phyloP scores from a whole-genome alignment of 129 eudicot genomes.

The Arctium minus region DNA sequence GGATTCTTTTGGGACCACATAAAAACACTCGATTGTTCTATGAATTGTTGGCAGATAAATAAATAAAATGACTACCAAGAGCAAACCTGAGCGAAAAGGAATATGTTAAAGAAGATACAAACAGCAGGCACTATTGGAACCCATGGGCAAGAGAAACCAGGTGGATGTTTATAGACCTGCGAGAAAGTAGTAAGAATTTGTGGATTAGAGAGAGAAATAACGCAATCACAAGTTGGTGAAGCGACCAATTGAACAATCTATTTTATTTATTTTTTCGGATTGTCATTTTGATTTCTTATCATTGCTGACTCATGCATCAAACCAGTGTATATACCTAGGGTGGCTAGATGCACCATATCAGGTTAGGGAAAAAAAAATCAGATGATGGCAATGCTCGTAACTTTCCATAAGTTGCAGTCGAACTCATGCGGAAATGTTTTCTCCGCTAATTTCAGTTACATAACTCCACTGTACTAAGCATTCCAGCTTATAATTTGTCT shows the following conservation, averaged over 20 bases:
- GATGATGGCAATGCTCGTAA: background rate
- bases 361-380: background rate
- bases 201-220: background rate
- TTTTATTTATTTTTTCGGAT: background rate
- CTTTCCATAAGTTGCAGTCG: background rate
- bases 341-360: background rate
- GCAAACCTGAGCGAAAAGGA: conserved; percentile 91
- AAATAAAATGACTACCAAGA: background rate
- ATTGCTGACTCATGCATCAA: background rate
- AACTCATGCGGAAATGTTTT: background rate
- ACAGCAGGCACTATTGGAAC: conserved; percentile 82
- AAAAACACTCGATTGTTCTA: background rate
- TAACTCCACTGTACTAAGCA: background rate
- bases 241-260: background rate
- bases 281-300: conserved; percentile 3
- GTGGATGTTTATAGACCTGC: conserved; percentile 63
- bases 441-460: background rate
- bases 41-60: background rate
- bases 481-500: background rate
- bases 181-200: conserved; percentile 8
- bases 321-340: background rate
- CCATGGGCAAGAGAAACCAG: conserved; percentile 95
- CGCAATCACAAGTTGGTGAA: background rate
- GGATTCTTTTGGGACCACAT: too few relatives aligned
- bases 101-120: conserved; percentile 83